Percentiles rank a stretch among this genome's conserved stretches.
These are phyloP conservation scores for Rhizophagus clarus DNA, from an alignment of 192 early-diverging fungal species.

Conservation along the genomic window DNA sequence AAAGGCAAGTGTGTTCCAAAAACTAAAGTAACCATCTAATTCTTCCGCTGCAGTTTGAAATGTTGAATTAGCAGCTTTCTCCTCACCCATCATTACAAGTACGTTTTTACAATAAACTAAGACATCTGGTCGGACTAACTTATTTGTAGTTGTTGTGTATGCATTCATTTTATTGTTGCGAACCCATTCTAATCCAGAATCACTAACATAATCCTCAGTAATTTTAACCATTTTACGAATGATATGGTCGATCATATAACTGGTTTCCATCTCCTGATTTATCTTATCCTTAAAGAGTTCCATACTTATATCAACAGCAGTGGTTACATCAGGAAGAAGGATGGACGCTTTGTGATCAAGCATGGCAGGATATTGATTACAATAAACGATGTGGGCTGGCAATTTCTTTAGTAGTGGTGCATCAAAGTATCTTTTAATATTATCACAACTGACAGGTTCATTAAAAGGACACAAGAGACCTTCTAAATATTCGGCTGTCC, in stretches of 20 bases:
- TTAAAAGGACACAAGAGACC: neutral
- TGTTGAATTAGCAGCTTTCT: neutral
- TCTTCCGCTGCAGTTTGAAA: neutral
- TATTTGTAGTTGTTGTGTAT: neutral
- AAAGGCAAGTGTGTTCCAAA: neutral
- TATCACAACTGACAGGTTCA: neutral
- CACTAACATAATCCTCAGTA: too few species aligned
- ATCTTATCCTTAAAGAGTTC: too few species aligned
- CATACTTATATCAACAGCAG: too few species aligned
- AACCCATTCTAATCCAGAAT: neutral
- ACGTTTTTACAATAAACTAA: neutral
- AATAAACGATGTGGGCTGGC: neutral
- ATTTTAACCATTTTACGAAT: too few species aligned
- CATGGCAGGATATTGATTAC: neutral
- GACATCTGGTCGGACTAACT: slow-evolving; percentile 1
- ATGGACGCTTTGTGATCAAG: neutral
- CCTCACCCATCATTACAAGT: slow-evolving; percentile 16
- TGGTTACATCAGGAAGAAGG: neutral
- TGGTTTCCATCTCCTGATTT: too few species aligned
- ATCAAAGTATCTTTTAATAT: neutral
- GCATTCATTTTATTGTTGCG: neutral
- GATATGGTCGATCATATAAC: too few species aligned
- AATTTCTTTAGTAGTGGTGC: neutral
- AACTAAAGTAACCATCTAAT: neutral
- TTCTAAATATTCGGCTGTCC: neutral